phyloP scores from a whole-genome alignment of 192 early-diverging fungal genomes.

The Fimicolochytrium jonesii region DNA sequence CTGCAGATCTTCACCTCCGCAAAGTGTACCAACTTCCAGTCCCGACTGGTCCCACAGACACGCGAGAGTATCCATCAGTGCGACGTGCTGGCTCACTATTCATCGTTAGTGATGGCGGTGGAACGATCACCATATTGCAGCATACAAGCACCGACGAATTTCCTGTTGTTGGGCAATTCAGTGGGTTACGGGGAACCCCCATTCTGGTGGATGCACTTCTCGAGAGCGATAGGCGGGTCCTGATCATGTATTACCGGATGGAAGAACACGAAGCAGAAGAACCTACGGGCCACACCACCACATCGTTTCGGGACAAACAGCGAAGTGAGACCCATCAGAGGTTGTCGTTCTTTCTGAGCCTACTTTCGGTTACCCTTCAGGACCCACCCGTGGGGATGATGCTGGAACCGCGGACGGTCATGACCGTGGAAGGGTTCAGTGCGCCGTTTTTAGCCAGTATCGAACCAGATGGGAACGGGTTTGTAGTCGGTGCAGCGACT shows the following conservation, averaged over 20 bases:
- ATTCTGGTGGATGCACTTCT: slow-evolving; percentile 1
- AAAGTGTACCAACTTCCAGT: not conserved
- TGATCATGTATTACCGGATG: slow-evolving; percentile 8
- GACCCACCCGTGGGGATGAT: not conserved
- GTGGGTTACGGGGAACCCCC: no score
- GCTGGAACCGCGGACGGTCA: not conserved
- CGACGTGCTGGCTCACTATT: not conserved
- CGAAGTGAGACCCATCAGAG: no score
- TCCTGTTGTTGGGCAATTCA: no score
- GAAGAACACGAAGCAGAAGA: slow-evolving; percentile 7
- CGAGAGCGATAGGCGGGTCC: not conserved
- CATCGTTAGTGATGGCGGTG: slow-evolving; percentile 13
- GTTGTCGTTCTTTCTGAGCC: no score
- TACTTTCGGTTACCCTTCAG: no score
- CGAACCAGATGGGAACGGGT: slow-evolving; percentile 8
- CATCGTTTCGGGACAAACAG: no score
- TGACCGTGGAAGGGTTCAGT: not conserved
- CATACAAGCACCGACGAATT: not conserved
- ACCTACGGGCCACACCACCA: no score
- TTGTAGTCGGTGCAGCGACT: not conserved
- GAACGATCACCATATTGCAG: not conserved
- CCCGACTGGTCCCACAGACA: not conserved
- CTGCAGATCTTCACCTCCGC: not conserved
- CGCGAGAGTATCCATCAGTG: slow-evolving; percentile 19
- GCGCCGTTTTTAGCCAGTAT: slow-evolving; percentile 13